phyloP scores from a whole-genome alignment of 2,329 filamentous ascomycete species.

The Teratosphaeria zuluensis region DNA sequence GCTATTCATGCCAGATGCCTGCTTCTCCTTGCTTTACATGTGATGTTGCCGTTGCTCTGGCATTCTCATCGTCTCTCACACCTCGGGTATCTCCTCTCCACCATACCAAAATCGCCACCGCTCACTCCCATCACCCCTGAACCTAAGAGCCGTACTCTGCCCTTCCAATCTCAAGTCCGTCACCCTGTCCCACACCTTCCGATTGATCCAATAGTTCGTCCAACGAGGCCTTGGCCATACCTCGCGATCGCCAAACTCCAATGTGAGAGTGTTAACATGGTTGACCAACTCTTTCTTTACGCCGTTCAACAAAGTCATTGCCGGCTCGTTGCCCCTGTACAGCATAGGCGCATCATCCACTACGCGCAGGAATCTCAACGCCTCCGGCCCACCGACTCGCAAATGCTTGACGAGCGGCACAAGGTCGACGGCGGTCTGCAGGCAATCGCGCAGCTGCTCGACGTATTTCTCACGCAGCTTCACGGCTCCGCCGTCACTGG shows the following conservation, averaged over 20 bases:
- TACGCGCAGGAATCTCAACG: not conserved
- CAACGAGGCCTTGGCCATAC: not conserved
- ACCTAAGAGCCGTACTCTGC: not conserved
- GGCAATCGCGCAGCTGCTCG: not conserved
- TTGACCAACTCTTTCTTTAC: not conserved
- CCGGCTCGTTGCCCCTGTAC: not conserved
- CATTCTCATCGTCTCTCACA: not conserved
- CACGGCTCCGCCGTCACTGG: not conserved
- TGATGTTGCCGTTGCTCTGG: not conserved
- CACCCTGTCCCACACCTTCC: not conserved
- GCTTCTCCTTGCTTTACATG: not conserved
- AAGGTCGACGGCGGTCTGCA: not conserved
- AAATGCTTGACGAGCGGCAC: not conserved
- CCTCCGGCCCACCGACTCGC: not conserved
- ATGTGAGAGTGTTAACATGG: not conserved
- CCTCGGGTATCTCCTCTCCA: not conserved
- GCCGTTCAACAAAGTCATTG: not conserved
- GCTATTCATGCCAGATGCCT: not conserved
- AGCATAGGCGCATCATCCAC: not conserved
- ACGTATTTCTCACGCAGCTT: not conserved
- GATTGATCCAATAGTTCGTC: not conserved
- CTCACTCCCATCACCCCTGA: not conserved
- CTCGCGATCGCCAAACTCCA: not conserved
- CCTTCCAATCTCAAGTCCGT: not conserved
- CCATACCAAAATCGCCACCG: not conserved